Percentiles rank a stretch among this genome's conserved stretches.
Conservation (phyloP, 2,329 filamentous ascomycete genomes). For the Sclerotinia sclerotiorum region DNA sequence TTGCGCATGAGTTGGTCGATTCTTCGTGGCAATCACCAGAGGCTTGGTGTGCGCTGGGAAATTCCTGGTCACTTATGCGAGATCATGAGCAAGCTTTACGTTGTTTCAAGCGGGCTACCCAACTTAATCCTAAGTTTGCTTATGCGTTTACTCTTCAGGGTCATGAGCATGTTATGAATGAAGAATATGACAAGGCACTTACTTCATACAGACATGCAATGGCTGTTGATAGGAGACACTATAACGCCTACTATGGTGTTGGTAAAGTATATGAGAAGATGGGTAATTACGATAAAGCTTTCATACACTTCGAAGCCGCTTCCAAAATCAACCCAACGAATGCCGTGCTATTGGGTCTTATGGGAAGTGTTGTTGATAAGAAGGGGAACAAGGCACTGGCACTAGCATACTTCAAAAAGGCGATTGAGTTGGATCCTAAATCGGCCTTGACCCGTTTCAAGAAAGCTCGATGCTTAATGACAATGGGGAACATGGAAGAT, state of each 20-base stretch:
- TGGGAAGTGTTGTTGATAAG: slow-evolving; percentile 86
- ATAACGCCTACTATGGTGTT: slow-evolving; percentile 97
- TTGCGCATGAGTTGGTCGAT: slow-evolving; percentile 88
- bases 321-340: slow-evolving; percentile 91
- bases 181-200: slow-evolving; percentile 95
- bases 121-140: slow-evolving; percentile 84
- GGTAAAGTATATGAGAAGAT: slow-evolving; percentile 83
- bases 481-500: slow-evolving; percentile 65
- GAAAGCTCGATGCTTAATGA: slow-evolving; percentile 84
- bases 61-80: slow-evolving; percentile 86
- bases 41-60: slow-evolving; percentile 93
- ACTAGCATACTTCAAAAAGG: slow-evolving; percentile 80
- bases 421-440: slow-evolving; percentile 76
- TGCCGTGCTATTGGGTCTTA: slow-evolving; percentile 86
- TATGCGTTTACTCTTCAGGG: slow-evolving; percentile 96
- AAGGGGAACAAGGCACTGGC: slow-evolving; percentile 80
- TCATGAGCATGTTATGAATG: slow-evolving; percentile 92
- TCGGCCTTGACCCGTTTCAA: slow-evolving; percentile 87
- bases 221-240: slow-evolving; percentile 82
- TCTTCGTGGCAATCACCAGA: slow-evolving; percentile 85
- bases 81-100: slow-evolving; percentile 93
- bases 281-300: slow-evolving; percentile 86
- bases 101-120: slow-evolving; percentile 92
- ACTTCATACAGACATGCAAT: slow-evolving; percentile 84
- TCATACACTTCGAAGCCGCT: slow-evolving; percentile 86